Percentiles rank a stretch among this genome's conserved stretches.
These are phyloP conservation scores for Cercophora sp. DNA, from an alignment of 495 filamentous ascomycete species.

Conservation along the genomic window DNA sequence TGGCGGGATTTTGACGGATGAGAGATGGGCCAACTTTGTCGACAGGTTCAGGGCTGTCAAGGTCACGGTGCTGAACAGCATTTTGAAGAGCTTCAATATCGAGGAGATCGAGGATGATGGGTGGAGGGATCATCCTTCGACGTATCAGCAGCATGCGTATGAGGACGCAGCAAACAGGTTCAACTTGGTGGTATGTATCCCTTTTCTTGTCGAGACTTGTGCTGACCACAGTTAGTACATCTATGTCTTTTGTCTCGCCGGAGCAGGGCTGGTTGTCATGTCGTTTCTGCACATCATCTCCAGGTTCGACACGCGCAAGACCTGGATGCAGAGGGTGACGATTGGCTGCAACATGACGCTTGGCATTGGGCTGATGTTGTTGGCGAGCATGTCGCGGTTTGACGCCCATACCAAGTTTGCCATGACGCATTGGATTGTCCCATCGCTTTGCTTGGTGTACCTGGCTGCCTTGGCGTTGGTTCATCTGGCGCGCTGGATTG, in stretches of 20 bases:
- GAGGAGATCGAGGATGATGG: not conserved
- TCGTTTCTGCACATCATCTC: not conserved
- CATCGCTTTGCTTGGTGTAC: not conserved
- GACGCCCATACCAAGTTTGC: not conserved
- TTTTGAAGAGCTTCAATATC: conserved; percentile 1
- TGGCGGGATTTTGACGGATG: not conserved
- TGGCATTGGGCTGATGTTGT: not conserved
- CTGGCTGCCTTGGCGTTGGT: not conserved
- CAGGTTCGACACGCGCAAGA: not conserved
- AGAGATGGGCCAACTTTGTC: not conserved
- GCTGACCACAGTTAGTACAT: too few species aligned
- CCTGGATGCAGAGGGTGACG: not conserved
- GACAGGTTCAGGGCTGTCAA: not conserved
- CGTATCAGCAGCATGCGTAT: not conserved
- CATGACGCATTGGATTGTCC: conserved; percentile 1
- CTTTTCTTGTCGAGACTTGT: too few species aligned
- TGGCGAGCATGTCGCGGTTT: not conserved
- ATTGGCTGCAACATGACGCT: not conserved
- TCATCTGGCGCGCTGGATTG: too few species aligned
- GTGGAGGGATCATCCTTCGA: not conserved
- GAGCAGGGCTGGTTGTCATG: not conserved
- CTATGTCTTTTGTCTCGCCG: not conserved
- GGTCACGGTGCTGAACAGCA: conserved; percentile 1
- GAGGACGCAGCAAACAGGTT: not conserved
- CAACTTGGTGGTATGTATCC: too few species aligned